Percentiles rank a stretch among this genome's conserved stretches.
These are phyloP conservation scores for Anethum foeniculum DNA, from an alignment of 140 eudicot genomes.

Conservation along the genomic window DNA sequence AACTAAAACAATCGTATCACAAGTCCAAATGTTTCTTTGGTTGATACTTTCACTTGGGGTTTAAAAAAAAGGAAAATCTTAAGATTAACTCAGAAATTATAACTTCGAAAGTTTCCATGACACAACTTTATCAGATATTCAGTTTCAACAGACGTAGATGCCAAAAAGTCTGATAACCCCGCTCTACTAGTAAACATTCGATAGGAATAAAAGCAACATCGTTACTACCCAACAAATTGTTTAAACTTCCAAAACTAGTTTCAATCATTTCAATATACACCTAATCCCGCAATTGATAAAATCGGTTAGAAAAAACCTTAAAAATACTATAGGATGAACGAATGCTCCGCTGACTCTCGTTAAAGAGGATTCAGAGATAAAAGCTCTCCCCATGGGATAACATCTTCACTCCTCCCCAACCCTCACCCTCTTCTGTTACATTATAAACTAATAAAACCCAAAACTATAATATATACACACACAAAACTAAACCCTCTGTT, in stretches of 20 bases:
- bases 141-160: no score
- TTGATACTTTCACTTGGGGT: background rate
- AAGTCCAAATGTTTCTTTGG: background rate
- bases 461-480: background rate
- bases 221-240: background rate
- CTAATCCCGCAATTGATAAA: background rate
- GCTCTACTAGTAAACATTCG: background rate
- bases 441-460: no score
- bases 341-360: no score
- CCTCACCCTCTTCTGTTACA: no score
- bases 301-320: background rate
- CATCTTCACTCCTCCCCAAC: no score
- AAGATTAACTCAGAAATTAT: background rate
- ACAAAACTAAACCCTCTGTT: background rate
- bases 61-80: background rate
- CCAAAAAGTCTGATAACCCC: background rate
- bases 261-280: background rate
- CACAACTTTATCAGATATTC: no score
- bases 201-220: background rate
- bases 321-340: no score
- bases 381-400: no score
- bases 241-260: background rate
- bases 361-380: no score
- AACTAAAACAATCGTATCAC: background rate
- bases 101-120: background rate